These are phyloP conservation scores for Xylariaceae sp. DNA, from an alignment of 2,329 filamentous ascomycete species.

Conservation along the genomic window DNA sequence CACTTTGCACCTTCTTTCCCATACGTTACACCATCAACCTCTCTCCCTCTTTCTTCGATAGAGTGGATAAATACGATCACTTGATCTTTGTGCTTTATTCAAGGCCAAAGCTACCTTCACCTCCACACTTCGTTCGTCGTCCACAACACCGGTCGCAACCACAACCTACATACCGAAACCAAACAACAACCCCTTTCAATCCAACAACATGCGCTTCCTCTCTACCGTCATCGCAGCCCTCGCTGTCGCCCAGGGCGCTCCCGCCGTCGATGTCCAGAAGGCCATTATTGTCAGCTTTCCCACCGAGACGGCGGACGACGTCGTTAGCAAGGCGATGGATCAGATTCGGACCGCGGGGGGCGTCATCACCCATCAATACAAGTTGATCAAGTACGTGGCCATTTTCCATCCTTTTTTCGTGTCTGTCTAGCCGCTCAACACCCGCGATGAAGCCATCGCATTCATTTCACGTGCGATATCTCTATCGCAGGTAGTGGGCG, in stretches of 20 bases:
- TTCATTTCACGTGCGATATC: neutral
- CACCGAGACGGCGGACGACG: conserved; percentile 64
- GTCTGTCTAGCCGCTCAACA: neutral
- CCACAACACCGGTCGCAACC: neutral
- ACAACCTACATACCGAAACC: neutral
- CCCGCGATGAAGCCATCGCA: neutral
- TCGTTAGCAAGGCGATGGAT: conserved; percentile 72
- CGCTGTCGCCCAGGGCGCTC: conserved; percentile 58
- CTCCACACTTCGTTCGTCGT: too few species aligned
- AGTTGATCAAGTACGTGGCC: conserved; percentile 63
- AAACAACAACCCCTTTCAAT: conserved; percentile 4
- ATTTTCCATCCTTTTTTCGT: neutral
- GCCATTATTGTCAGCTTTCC: conserved; percentile 80
- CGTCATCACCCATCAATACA: conserved; percentile 77
- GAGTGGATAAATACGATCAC: neutral
- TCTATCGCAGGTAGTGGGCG: neutral
- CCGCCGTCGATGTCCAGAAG: conserved; percentile 69
- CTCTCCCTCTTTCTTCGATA: neutral
- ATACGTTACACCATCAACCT: neutral
- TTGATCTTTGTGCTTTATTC: too few species aligned
- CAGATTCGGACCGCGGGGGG: conserved; percentile 72
- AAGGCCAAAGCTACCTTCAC: too few species aligned
- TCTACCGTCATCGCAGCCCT: conserved; percentile 57
- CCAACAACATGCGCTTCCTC: conserved; percentile 64
- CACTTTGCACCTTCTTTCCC: neutral